phyloP scores from a whole-genome alignment of 2,329 filamentous ascomycete genomes.

The Grosmannia clavigera region DNA sequence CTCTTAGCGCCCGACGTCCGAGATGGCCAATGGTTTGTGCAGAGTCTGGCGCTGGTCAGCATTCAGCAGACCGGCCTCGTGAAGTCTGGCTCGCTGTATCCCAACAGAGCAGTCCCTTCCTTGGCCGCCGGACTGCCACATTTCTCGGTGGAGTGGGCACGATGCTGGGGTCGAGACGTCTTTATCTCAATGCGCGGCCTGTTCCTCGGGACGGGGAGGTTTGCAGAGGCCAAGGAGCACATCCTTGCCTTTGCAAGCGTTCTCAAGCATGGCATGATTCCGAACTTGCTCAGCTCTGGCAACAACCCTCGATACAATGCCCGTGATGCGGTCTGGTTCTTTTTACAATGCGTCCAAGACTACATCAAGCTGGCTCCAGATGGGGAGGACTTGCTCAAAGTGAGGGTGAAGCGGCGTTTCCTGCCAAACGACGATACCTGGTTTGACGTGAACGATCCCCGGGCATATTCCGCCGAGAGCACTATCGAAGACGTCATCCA shows the following conservation, averaged over 20 bases:
- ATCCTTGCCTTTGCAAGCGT: slow-evolving; percentile 92
- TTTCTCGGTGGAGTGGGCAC: slow-evolving; percentile 85
- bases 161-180: slow-evolving; percentile 94
- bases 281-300: slow-evolving; percentile 80
- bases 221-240: slow-evolving; percentile 80
- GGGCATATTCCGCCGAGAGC: slow-evolving; percentile 75
- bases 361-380: slow-evolving; percentile 73
- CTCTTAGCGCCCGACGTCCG: slow-evolving; percentile 68
- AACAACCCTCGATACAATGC: slow-evolving; percentile 87
- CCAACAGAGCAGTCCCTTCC: slow-evolving; percentile 69
- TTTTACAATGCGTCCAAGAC: slow-evolving; percentile 90
- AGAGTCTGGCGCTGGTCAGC: slow-evolving; percentile 81
- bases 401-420: slow-evolving; percentile 73
- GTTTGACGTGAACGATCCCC: slow-evolving; percentile 69
- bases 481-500: slow-evolving; percentile 84
- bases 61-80: slow-evolving; percentile 83
- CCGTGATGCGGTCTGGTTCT: slow-evolving; percentile 95
- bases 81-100: slow-evolving; percentile 83
- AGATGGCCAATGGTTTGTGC: slow-evolving; percentile 77
- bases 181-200: slow-evolving; percentile 91
- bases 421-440: slow-evolving; percentile 92
- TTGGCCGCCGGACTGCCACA: slow-evolving; percentile 89
- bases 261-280: slow-evolving; percentile 96
- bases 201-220: slow-evolving; percentile 82
- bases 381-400: slow-evolving; percentile 59